Evolutionary conservation across 257 asterid genomes (phyloP), one percentile per base, ranked within the genome.

Genomic region (Lithospermum erythrorhizon): DNA sequence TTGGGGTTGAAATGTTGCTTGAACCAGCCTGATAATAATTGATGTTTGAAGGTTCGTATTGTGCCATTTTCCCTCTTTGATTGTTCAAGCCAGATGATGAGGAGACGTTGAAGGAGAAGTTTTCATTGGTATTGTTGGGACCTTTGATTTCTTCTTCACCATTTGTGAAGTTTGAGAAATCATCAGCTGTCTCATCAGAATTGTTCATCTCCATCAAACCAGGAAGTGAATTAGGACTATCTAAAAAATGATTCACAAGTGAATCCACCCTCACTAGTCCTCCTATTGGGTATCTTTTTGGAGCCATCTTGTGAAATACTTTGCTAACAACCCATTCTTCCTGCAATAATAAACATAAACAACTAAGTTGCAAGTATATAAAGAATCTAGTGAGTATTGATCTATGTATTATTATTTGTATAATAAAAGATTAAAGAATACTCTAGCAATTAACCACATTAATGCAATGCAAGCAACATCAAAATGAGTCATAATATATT

Each of bases 1-100:
- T 68, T 11, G 68, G 70, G 22, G 54, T 41, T 8, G 68, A 61
- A 14, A 15, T 9, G 53, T 27, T 61, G 11, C 64, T 61, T 32
- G 57, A 53, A 51, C 65, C 29, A 15, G 47, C 47, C 59, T 70
- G 68, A 20, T 66, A 16, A 5, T 21, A 11, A 29, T 51, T 21
- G 24, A 24, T 29, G 22, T 4, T 35, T 16, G 63, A 5, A 52
- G 55, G 53, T 54, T 53, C 69, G 62, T 37, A 35, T 24, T 16
- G 27, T 57, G 18, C 55, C 20, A 29, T 5, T 25, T 14, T 27
- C 30, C 11, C 60, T 16, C 37, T n/a, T 51, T 25, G 49, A 18
- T 41, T 41, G 49, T 41, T 41, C 18, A 41, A 41, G 17, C 49
- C 49, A 13, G 49, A 41, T 41, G 49, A 41, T 41, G 49, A 14